These are phyloP conservation scores for Phylloporus scabripes DNA, from an alignment of 768 basidiomycete genomes.

Conservation along the genomic window DNA sequence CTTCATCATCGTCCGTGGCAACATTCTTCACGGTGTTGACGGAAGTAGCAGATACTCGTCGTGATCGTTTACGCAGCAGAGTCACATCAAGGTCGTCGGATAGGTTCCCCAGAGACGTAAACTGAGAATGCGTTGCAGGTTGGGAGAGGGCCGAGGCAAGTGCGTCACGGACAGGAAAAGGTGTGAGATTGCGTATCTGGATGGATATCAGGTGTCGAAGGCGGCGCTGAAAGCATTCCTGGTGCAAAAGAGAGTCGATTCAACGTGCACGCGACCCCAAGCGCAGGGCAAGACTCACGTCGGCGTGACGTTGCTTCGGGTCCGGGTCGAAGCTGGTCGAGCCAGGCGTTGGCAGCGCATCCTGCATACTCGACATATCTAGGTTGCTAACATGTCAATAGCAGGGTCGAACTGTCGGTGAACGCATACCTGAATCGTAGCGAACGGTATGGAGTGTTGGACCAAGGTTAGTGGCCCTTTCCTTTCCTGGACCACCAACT, in stretches of 20 bases:
- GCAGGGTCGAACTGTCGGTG: background rate
- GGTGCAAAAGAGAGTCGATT: background rate
- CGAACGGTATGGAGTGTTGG: too few relatives aligned
- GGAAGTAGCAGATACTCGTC: constrained; percentile 59
- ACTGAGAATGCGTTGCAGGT: constrained; percentile 58
- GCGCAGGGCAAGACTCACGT: constrained; percentile 11
- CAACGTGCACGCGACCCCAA: background rate
- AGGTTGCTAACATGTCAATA: background rate
- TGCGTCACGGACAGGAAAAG: constrained; percentile 70
- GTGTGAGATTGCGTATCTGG: constrained; percentile 78
- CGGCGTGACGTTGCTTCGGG: constrained; percentile 2
- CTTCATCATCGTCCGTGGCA: constrained; percentile 41
- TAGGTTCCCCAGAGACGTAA: constrained; percentile 49
- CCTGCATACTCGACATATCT: constrained; percentile 23
- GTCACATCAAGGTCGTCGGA: constrained; percentile 70
- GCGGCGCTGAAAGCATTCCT: constrained; percentile 47
- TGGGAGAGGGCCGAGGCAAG: constrained; percentile 69
- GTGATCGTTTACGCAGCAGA: constrained; percentile 50
- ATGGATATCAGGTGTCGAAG: constrained; percentile 68
- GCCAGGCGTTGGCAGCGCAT: constrained; percentile 11
- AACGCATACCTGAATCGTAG: background rate
- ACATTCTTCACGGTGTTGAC: constrained; percentile 42
- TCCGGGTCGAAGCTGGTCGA: constrained; percentile 16
- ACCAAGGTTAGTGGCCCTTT: constrained; percentile 2
- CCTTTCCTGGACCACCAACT: constrained; percentile 22